Base-by-base conservation (phyloP, 345 rosid genomes). In the Geranium rotundifolium region DNA sequence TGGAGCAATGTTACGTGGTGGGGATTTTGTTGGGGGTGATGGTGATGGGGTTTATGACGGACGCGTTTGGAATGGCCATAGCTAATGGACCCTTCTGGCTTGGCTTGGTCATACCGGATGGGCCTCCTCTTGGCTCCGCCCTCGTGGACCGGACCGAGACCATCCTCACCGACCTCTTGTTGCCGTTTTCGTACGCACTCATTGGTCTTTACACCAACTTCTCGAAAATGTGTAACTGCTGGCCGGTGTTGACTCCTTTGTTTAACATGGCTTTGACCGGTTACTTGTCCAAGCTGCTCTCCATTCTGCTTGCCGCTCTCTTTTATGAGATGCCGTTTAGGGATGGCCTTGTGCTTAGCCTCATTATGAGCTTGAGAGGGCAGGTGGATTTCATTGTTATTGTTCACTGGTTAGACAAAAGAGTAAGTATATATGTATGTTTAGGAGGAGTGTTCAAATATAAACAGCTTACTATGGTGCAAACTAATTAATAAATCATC, bases 301-400 rank as follows among this genome's bases (percentile, higher is more conserved):
- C 80, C 0, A 69, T 75, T 1, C 9, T 75, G 8, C 23, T 63
- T 0, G 69, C 72, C 65, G 68, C 82, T 23, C 69, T 77, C 31
- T 57, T 63, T 4, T 73, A 75, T 16, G 55, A 72, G 50, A 65
- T 79, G 20, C 84, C 98, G 1, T 16, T 68, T 0, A 77, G 67
- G 62, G 95, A 89, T 31, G 60, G 88, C 61, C 66, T 89, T 17
- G 70, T 87, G 5, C 75, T 87, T 19, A 68, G 89, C 41, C 80
- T 89, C 52, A 72, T 87, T 62, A 56, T 84, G 82, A 81, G 73
- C 79, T 55, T 85, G 55, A 77, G 88, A 72, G 98, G 98, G 29
- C 88, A 84, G 34, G 73, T 79, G 3, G 95, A 89, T 74, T 19
- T 81, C 57, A 13, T 83, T n/a, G 23, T 87, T 16, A 73, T 70